Percentiles rank a stretch among this genome's conserved stretches.
Conservation (phyloP, 2,329 filamentous ascomycete species). For the Cryphonectria japonica region DNA sequence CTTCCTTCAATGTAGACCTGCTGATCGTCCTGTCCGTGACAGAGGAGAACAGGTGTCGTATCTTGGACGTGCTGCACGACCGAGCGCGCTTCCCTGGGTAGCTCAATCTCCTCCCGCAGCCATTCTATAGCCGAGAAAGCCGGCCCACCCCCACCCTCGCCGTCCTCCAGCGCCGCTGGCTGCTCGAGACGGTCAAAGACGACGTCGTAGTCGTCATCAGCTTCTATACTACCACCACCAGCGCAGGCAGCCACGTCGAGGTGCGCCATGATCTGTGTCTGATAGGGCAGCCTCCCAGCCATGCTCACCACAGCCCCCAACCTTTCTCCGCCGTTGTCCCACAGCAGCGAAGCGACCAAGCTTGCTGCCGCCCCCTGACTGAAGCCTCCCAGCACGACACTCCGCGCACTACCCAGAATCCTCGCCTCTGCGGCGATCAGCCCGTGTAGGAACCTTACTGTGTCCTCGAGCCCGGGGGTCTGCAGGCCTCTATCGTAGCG, state of each 20-base stretch:
- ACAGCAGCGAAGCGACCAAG: slow-evolving; percentile 47
- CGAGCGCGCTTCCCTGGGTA: slow-evolving; percentile 5
- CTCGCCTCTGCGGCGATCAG: slow-evolving; percentile 43
- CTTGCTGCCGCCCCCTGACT: slow-evolving; percentile 59
- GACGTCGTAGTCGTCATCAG: not conserved
- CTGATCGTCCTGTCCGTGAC: slow-evolving; percentile 48
- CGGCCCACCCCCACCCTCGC: slow-evolving; percentile 1
- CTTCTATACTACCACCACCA: slow-evolving; percentile 9
- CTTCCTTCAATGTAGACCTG: slow-evolving; percentile 46
- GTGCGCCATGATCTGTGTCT: slow-evolving; percentile 35
- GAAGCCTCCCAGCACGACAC: slow-evolving; percentile 53
- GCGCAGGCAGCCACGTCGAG: slow-evolving; percentile 20
- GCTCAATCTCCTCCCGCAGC: slow-evolving; percentile 33
- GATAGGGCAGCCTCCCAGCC: slow-evolving; percentile 51
- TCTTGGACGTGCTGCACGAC: slow-evolving; percentile 16
- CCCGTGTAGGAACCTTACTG: slow-evolving; percentile 43
- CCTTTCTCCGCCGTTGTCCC: slow-evolving; percentile 43
- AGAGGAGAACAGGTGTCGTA: slow-evolving; percentile 48
- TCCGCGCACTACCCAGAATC: slow-evolving; percentile 41
- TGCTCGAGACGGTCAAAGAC: slow-evolving; percentile 28
- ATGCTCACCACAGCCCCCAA: slow-evolving; percentile 48
- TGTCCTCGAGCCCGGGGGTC: slow-evolving; percentile 47
- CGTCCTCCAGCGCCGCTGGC: slow-evolving; percentile 20
- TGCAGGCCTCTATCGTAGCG: slow-evolving; percentile 39
- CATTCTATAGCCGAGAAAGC: slow-evolving; percentile 24